Conservation (phyloP, 441 rosid genomes). For the Cnidoscolus chayamansa region DNA sequence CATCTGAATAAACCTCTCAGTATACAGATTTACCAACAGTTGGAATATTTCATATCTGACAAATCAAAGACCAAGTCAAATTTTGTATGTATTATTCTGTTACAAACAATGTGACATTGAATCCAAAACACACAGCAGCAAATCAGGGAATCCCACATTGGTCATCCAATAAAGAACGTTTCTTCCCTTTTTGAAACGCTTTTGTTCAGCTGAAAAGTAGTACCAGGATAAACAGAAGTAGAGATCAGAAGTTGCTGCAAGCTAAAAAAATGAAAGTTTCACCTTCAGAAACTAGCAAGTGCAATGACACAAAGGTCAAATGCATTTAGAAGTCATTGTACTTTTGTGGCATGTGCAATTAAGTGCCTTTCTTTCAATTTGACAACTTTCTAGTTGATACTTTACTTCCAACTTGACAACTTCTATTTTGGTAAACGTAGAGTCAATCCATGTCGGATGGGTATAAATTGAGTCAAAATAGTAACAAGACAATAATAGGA, state of each 20-base stretch:
- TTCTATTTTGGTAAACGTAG: neutral
- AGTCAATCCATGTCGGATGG: neutral
- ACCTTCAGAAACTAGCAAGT: neutral
- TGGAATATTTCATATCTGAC: constrained; percentile 98
- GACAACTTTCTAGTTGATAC: too few relatives aligned
- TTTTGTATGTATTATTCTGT: too few relatives aligned
- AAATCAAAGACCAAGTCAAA: constrained; percentile 22
- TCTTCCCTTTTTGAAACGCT: neutral
- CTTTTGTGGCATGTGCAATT: neutral
- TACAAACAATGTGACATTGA: too few relatives aligned
- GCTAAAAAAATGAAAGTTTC: neutral
- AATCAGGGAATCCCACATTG: too few relatives aligned
- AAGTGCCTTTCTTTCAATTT: neutral
- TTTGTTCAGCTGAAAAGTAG: neutral
- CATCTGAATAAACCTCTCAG: constrained; percentile 99
- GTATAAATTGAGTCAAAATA: neutral
- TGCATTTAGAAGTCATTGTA: neutral
- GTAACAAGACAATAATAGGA: neutral
- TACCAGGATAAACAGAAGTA: neutral
- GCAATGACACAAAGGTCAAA: neutral
- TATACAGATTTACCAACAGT: constrained; percentile 95
- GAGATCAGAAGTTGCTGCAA: neutral
- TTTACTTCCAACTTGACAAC: neutral
- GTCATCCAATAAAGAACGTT: too few relatives aligned
- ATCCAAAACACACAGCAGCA: too few relatives aligned